Base-by-base conservation (phyloP, 106 monocot genomes). In the Allium sativum region DNA sequence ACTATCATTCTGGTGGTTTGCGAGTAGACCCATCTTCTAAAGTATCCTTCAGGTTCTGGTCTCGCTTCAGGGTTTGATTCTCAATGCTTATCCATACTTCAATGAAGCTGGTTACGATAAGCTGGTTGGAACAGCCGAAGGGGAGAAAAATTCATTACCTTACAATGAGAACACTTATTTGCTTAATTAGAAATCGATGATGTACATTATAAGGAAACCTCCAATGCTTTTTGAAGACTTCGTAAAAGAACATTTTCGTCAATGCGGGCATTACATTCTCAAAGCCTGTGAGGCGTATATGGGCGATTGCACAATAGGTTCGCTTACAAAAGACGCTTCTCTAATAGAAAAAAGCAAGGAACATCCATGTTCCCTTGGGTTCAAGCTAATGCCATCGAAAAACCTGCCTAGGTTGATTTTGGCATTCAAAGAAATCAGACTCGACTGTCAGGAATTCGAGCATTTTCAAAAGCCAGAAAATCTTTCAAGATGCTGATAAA, bases 51-150 rank as follows among this genome's bases (percentile, higher is more conserved):
- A 98, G 47, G 92, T 98, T 21, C 58, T 98, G 15, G 98, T 98
- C 52, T 98, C 98, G 13, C 73, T 98, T 53, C 98, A 98, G 68
- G 98, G 98, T 12, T 68, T 98, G 67, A 92, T 98, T 52, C 82
- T 98, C 22, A 98, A 98, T 73, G 76, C 86, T 19, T 82, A 82
- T 48, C 98, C 98, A 18, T 98, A 98, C 60, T 98, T 98, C 77
- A 98, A 98, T 75, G 98, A 98, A 79, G 88, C 98, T 59, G 98
- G 92, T 8, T 98, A 98, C 53, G 98, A 98, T 31, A 98, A 83
- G 74, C 92, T 92, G 48, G 82, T 98, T 59, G 98, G 98, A 17
- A 98, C 88, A 16, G 62, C 77, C 44, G 92, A 98, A 73, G 98
- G 98, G 31, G 98, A 92, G 71, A 98, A 98, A 81, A 98, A 98